Evolutionary conservation across 2,329 filamentous ascomycete species (phyloP).

Genomic region (Trichoderma koningiopsis): DNA sequence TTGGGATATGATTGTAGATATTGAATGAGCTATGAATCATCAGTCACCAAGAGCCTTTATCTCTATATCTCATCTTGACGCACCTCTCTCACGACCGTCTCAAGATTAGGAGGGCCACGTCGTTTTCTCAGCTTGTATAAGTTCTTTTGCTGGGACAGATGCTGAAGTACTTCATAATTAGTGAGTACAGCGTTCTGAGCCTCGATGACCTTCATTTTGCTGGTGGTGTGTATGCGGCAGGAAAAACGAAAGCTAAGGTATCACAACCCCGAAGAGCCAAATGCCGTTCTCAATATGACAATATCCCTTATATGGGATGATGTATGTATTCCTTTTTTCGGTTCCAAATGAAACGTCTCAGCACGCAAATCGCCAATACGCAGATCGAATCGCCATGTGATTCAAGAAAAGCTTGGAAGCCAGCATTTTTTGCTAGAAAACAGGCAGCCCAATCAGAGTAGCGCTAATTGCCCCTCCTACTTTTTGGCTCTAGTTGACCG

Average conservation of each 20-base stretch:
- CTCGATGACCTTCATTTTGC: constrained; percentile 68
- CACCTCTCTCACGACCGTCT: constrained; percentile 68
- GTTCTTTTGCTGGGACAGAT: constrained; percentile 59
- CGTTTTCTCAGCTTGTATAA: constrained; percentile 55
- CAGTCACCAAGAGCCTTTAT: neutral
- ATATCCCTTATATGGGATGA: neutral
- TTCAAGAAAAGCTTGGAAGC: constrained; percentile 14
- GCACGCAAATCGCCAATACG: neutral
- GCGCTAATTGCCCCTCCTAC: neutral
- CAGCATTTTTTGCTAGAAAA: neutral
- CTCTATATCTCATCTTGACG: constrained; percentile 24
- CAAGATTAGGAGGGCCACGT: constrained; percentile 58
- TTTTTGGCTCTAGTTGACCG: constrained; percentile 1
- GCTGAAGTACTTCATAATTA: constrained; percentile 73
- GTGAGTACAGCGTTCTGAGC: constrained; percentile 69
- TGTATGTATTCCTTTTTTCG: neutral
- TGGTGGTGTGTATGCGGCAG: neutral
- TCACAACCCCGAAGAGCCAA: neutral
- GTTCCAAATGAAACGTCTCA: neutral
- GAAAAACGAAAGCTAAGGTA: neutral
- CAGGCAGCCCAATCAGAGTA: constrained; percentile 12
- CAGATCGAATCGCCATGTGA: neutral
- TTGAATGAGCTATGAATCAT: constrained; percentile 54
- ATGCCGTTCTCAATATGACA: neutral
- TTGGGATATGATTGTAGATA: constrained; percentile 59